Percentiles rank a stretch among this genome's conserved stretches.
phyloP scores from a whole-genome alignment of 2,329 filamentous ascomycete genomes.

The Domatiomyces globalis region DNA sequence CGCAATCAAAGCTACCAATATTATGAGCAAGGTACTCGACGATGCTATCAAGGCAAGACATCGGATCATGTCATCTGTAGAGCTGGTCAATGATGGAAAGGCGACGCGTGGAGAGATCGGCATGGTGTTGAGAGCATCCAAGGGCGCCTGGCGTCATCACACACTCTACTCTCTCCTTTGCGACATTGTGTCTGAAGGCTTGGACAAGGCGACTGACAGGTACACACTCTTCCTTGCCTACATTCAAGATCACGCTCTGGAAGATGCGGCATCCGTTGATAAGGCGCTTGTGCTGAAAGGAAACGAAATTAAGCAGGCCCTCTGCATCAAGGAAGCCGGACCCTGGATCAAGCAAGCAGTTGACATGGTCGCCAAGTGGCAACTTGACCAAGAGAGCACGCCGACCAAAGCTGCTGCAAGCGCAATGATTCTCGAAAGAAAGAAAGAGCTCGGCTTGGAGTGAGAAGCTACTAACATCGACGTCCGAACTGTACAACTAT shows the following conservation, averaged over 20 bases:
- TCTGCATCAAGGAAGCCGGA: conserved; percentile 54
- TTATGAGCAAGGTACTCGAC: conserved; percentile 15
- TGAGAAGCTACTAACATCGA: conserved; percentile 3
- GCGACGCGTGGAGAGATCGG: conserved; percentile 16
- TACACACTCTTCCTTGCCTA: conserved; percentile 42
- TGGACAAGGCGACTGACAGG: conserved; percentile 12
- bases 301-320: conserved; percentile 51
- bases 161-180: conserved; percentile 13
- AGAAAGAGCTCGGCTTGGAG: conserved; percentile 36
- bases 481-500: conserved; percentile 1
- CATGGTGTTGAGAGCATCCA: conserved; percentile 15
- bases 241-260: conserved; percentile 36
- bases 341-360: conserved; percentile 74
- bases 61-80: conserved; percentile 7
- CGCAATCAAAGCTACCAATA: conserved; percentile 20
- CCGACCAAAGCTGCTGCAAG: conserved; percentile 12
- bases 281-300: conserved; percentile 59
- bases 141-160: conserved; percentile 14
- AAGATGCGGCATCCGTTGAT: conserved; percentile 30
- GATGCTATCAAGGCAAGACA: conserved; percentile 15
- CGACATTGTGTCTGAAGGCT: conserved; percentile 7
- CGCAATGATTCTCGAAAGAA: conserved; percentile 41
- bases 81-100: conserved; percentile 5
- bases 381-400: conserved; percentile 53
- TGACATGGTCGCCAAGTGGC: conserved; percentile 73